Evolutionary conservation across 169 alveolate genomes (phyloP), one percentile per base, ranked within the genome.

Genomic region (Perkinsus olseni): DNA sequence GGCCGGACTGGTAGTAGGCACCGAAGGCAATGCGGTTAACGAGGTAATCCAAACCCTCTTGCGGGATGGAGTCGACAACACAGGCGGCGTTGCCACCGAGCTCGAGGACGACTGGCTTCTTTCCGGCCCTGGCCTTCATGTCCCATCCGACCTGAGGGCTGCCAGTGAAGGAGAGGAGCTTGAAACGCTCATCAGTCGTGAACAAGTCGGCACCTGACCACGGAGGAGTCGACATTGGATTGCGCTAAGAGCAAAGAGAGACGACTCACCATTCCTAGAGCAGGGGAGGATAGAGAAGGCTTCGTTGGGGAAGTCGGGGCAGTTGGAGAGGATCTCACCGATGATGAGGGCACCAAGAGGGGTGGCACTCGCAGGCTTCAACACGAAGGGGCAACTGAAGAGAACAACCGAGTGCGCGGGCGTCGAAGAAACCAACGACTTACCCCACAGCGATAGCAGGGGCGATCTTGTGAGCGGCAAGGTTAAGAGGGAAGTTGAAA

Each of bases 71-170:
- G 91, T 74, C 91, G 24, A 74, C 91, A 11, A 74, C 40, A 28
- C 38, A 31, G 37, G 91, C 91, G 39, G 91, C 91, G 39, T 74
- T 74, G 91, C 91, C 91, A 36, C 91, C 91, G 91, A 74, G 91
- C 40, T 74, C 91, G 34, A 74, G 39, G 37, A 74, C 91, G 8
- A 74, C 91, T 0, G 91, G 91, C 91, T 74, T 74, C 91, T 74
- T 74, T 8, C 91, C 91, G n/a, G 91, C 91, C 91, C 82, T 74
- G 38, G 40, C 39, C 91, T 74, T 74, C 91, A 74, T 31, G 91
- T 74, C 91, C 91, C 91, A 74, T 8, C 91, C 91, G 39, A 74
- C 91, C 8, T 37, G 45, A 21, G 91, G 91, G 39, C 45, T 36
- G 24, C 91, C 91, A 8, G 91, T 74, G 39, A 74, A 74, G 40